These are phyloP conservation scores for Monosporascus sp. DNA, from an alignment of 2,329 filamentous ascomycete species.

Conservation along the genomic window DNA sequence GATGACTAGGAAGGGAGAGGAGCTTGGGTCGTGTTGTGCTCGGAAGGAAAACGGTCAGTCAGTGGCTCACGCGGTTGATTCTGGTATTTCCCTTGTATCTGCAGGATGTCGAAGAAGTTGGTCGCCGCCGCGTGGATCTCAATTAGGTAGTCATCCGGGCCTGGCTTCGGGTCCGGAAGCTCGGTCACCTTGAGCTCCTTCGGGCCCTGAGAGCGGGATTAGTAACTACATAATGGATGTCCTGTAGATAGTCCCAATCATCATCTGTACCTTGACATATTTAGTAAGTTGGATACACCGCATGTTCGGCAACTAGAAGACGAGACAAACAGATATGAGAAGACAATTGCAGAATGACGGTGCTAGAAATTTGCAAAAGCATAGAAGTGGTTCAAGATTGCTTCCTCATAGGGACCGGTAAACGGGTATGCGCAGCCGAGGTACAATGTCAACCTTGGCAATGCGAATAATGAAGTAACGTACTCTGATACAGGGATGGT, in stretches of 20 bases:
- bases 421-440: neutral
- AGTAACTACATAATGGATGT: neutral
- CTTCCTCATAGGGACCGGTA: neutral
- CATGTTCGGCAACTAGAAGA: slow-evolving; percentile 40
- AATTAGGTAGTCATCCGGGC: slow-evolving; percentile 74
- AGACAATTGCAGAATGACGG: neutral
- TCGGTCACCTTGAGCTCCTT: slow-evolving; percentile 70
- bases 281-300: slow-evolving; percentile 67
- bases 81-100: slow-evolving; percentile 94
- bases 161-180: slow-evolving; percentile 69
- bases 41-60: neutral
- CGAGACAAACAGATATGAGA: too few relatives aligned
- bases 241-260: neutral
- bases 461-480: neutral
- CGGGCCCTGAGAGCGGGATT: slow-evolving; percentile 52
- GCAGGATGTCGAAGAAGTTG: slow-evolving; percentile 96
- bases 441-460: neutral
- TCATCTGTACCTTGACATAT: slow-evolving; percentile 61
- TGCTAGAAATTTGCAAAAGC: neutral
- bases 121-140: slow-evolving; percentile 80
- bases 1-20: slow-evolving; percentile 45
- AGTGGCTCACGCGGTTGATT: slow-evolving; percentile 62
- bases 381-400: neutral
- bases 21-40: neutral
- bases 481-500: slow-evolving; percentile 2